Conservation (phyloP, 306 rosid species). For the Adenanthera pavonina region DNA sequence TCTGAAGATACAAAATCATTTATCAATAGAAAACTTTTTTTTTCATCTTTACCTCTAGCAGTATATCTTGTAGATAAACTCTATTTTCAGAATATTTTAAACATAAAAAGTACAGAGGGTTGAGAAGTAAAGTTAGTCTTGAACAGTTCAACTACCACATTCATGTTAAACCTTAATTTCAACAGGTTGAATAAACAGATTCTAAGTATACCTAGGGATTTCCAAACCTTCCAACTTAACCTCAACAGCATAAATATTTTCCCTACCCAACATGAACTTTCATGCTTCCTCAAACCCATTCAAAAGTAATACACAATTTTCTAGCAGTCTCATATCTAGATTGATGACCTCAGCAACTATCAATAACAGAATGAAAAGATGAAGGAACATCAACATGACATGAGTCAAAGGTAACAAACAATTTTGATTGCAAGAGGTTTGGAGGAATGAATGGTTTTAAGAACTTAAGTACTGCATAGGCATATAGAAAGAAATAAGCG, state of each 20-base stretch:
- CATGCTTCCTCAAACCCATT: neutral
- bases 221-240: neutral
- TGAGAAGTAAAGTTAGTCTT: neutral
- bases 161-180: neutral
- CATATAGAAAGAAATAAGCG: neutral
- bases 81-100: neutral
- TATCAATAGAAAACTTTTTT: neutral
- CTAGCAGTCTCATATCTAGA: neutral
- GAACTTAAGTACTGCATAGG: neutral
- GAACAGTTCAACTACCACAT: neutral
- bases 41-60: neutral
- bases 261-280: neutral
- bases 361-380: neutral
- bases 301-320: neutral
- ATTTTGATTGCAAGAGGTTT: neutral
- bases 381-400: neutral
- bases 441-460: neutral
- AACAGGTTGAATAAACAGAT: neutral
- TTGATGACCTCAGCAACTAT: neutral
- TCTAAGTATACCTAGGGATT: neutral
- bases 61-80: neutral
- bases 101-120: neutral
- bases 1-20: neutral
- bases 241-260: neutral
- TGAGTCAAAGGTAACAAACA: neutral